These are phyloP conservation scores for Colletotrichum sp. DNA, from an alignment of 2,329 filamentous ascomycete species.

Conservation along the genomic window DNA sequence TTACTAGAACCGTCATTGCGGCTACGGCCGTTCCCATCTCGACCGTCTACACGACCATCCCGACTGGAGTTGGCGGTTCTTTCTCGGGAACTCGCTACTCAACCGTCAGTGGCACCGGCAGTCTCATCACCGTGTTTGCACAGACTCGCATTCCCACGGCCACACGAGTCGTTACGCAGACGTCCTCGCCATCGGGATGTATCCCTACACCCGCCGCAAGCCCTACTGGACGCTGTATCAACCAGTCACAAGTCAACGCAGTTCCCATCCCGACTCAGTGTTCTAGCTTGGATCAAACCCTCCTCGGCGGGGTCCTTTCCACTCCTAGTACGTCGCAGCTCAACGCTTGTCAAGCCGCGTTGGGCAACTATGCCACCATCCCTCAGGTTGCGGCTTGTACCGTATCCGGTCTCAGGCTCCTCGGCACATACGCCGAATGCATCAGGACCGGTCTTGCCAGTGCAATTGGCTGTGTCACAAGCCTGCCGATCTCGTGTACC, in stretches of 20 bases:
- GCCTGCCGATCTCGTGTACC: not conserved
- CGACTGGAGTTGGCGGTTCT: not conserved
- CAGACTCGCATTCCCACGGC: not conserved
- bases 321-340: not conserved
- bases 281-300: too few relatives aligned
- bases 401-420: fast-evolving
- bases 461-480: not conserved
- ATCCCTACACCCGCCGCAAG: not conserved
- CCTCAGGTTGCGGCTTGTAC: not conserved
- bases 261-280: not conserved
- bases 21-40: not conserved
- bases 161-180: not conserved
- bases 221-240: not conserved
- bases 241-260: not conserved
- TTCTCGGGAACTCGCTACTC: not conserved
- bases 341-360: fast-evolving
- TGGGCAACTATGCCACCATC: not conserved
- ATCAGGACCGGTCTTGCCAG: not conserved
- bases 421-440: not conserved
- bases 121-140: not conserved
- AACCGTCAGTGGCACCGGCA: not conserved
- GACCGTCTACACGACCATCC: not conserved
- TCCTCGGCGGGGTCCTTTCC: too few relatives aligned
- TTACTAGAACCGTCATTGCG: not conserved
- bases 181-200: not conserved